Evolutionary conservation across 2,329 filamentous ascomycete species (phyloP).

Genomic region (Microascus cirrosus): DNA sequence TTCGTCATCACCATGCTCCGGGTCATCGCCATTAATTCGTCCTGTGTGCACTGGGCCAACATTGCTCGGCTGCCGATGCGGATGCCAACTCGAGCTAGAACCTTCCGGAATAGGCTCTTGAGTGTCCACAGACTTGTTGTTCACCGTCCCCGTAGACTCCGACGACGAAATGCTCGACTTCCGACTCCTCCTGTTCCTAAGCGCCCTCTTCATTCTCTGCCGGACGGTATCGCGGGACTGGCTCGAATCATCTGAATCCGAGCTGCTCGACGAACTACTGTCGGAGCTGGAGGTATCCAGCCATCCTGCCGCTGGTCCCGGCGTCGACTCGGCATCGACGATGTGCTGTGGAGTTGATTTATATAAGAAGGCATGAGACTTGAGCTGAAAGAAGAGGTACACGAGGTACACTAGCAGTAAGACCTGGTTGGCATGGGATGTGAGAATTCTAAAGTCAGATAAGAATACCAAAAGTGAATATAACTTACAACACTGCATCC

Average conservation of each 20-base stretch:
- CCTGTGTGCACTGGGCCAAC: not conserved
- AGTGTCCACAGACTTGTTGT: slow-evolving; percentile 8
- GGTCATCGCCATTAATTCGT: not conserved
- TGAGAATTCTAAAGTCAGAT: not conserved
- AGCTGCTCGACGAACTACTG: slow-evolving; percentile 34
- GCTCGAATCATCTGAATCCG: slow-evolving; percentile 39
- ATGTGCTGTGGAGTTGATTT: slow-evolving; percentile 86
- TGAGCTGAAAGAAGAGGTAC: slow-evolving; percentile 83
- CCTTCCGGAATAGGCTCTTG: not conserved
- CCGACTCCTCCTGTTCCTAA: slow-evolving; percentile 58
- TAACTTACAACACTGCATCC: slow-evolving; percentile 70
- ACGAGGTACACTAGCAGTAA: slow-evolving; percentile 71
- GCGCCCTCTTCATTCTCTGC: slow-evolving; percentile 64
- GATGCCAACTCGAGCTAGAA: not conserved
- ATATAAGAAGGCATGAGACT: slow-evolving; percentile 86
- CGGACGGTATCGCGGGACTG: slow-evolving; percentile 46
- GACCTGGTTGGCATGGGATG: slow-evolving; percentile 31
- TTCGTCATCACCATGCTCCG: slow-evolving; percentile 20
- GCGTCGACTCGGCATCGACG: slow-evolving; percentile 83
- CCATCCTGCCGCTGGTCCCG: slow-evolving; percentile 72
- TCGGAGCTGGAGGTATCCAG: slow-evolving; percentile 59
- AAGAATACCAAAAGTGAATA: not conserved
- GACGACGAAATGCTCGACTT: slow-evolving; percentile 67
- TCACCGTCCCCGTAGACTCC: slow-evolving; percentile 29
- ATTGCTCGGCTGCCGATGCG: not conserved